Base-by-base conservation (phyloP, 306 rosid species). In the Quercus robur region DNA sequence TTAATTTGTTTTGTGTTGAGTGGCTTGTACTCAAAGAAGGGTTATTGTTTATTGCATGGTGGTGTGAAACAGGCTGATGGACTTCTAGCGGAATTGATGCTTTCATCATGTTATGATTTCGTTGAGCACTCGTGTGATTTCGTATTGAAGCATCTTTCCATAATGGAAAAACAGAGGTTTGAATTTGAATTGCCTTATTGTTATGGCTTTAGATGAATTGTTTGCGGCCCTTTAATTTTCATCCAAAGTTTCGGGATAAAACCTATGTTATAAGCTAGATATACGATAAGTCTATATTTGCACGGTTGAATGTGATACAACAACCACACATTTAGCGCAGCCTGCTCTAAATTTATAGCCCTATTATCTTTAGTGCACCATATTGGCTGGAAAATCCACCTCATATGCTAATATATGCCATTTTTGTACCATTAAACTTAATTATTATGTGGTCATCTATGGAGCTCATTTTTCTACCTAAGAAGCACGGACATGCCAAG, bases 1-100 rank as follows among this genome's bases (percentile, higher is more conserved):
- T 49, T 49, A 13, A 3, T 3, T 33, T n/a, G 19, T 33, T 35
- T 31, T 33, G 71, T 18, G 38, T 73, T 1, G 46, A 19, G 26
- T 41, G 11, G 2, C 49, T 23, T 31, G 30, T 35, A 2, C 52
- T 18, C 63, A 78, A 74, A 18, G 8, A 68, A 75, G 62, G 68
- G 64, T 30, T 80, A 12, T 74, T 75, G 75, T 78, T 72, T 66
- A 56, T 72, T 28, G 49, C 76, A 79, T 4, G 84, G 77, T 86
- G 89, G n/a, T 81, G 61, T 81, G 66, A 78, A 88, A 38, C 88
- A 95, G 99, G 94, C 97, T 63, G 99, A 91, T 64, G 99, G 99
- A 75, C 94, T 95, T 78, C 73, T 89, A 31, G 85, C 54, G n/a
- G 99, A 95, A 85, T 71, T 93, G 89, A 88, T 83, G 10, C 68